A percentile compares a stretch with the other conserved stretches of the same genome.
These are phyloP conservation scores for Xylaria intraflava DNA, from an alignment of 495 filamentous ascomycete genomes.

Conservation along the genomic window DNA sequence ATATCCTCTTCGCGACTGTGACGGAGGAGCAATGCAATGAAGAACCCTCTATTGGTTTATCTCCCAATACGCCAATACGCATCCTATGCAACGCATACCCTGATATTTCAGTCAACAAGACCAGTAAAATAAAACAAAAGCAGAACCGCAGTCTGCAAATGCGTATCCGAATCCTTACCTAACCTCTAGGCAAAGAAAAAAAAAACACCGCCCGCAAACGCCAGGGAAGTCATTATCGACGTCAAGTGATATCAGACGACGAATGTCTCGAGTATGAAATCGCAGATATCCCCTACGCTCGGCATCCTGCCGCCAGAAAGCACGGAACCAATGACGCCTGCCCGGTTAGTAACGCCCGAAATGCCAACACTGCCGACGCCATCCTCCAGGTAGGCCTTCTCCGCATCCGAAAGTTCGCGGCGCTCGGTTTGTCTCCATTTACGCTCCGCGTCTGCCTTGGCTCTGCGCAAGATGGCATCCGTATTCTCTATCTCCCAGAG, in stretches of 20 bases:
- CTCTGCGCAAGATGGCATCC: constrained; percentile 64
- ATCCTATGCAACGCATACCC: constrained; percentile 4
- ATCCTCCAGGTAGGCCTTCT: constrained; percentile 42
- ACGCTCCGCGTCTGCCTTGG: constrained; percentile 71
- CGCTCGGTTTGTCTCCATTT: constrained; percentile 71
- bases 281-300: constrained; percentile 37
- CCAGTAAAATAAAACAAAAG: not conserved
- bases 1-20: not conserved
- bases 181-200: too few species aligned
- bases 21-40: constrained; percentile 8
- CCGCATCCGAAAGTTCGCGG: constrained; percentile 39
- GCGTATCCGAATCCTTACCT: not conserved
- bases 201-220: constrained; percentile 1
- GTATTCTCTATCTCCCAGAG: constrained; percentile 84
- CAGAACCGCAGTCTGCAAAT: not conserved
- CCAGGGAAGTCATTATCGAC: not conserved
- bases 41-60: not conserved
- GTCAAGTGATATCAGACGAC: constrained; percentile 25
- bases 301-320: constrained; percentile 30
- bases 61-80: constrained; percentile 9
- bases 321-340: constrained; percentile 21
- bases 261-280: constrained; percentile 38
- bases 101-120: constrained; percentile 13
- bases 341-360: constrained; percentile 4
- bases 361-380: constrained; percentile 25